Percentiles rank a stretch among this genome's conserved stretches.
Conservation (phyloP, 306 rosid species). For the Lathyrus aphaca region DNA sequence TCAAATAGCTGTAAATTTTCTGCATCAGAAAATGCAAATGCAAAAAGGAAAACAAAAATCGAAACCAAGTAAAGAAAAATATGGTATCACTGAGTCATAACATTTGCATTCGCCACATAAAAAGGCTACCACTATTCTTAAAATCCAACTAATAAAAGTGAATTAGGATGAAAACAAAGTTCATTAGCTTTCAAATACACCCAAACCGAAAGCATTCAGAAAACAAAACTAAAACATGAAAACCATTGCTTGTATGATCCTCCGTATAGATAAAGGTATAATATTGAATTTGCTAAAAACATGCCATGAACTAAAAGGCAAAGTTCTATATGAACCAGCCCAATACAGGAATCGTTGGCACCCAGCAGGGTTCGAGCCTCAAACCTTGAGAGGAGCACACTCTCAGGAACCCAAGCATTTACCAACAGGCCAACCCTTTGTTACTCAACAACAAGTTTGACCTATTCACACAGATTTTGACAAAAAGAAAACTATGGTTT, state of each 20-base stretch:
- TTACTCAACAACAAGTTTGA: not conserved
- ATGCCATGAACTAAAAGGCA: not conserved
- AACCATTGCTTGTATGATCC: not conserved
- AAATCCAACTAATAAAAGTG: slow-evolving; percentile 19
- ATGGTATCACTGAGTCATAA: slow-evolving; percentile 7
- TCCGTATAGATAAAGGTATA: not conserved
- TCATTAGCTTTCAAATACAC: not conserved
- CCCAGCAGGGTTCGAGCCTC: no score
- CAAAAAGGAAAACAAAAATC: not conserved
- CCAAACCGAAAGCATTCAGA: slow-evolving; percentile 8
- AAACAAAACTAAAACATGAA: slow-evolving; percentile 7
- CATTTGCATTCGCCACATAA: not conserved
- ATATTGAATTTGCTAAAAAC: not conserved
- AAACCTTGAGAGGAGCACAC: no score
- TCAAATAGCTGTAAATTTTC: slow-evolving; percentile 82
- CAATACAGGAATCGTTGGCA: no score
- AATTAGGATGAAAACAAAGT: slow-evolving; percentile 3
- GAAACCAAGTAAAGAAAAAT: slow-evolving; percentile 14
- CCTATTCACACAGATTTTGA: not conserved
- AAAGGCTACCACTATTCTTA: slow-evolving; percentile 9
- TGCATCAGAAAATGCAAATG: slow-evolving; percentile 45
- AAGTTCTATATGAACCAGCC: no score
- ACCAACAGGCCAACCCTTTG: no score
- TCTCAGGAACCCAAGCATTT: no score
- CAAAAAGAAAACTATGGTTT: not conserved